A percentile compares a stretch with the other conserved stretches of the same genome.
Evolutionary conservation across 176 grass and related monocot genomes (phyloP).

Genomic region (Phyllostachys edulis): DNA sequence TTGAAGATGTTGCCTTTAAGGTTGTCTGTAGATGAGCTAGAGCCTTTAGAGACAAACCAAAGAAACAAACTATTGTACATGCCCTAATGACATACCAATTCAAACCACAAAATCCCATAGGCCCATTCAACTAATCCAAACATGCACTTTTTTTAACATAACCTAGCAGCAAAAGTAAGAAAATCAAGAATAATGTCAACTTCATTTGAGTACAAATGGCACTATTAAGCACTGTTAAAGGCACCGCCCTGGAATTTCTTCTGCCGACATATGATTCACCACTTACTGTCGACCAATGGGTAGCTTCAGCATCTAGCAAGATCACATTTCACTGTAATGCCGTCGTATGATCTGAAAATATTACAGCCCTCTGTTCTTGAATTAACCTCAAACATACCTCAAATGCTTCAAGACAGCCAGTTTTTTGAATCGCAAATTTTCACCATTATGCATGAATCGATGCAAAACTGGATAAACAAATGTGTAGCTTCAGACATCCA

Average conservation of each 20-base stretch:
- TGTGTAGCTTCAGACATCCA: background rate
- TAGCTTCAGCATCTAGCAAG: background rate
- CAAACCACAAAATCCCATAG: background rate
- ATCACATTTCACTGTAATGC: background rate
- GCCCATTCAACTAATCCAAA: background rate
- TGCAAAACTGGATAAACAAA: background rate
- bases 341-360: background rate
- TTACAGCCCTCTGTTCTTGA: background rate
- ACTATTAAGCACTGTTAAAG: background rate
- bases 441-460: background rate
- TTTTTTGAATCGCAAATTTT: background rate
- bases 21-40: too few relatives aligned
- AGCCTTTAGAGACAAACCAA: too few relatives aligned
- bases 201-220: background rate
- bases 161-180: background rate
- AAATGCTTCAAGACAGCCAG: background rate
- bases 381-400: background rate
- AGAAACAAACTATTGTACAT: too few relatives aligned
- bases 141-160: background rate
- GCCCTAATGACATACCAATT: background rate
- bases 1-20: too few relatives aligned
- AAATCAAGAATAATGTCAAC: background rate
- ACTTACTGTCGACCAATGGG: background rate
- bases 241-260: background rate
- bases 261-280: conserved; percentile 7